phyloP scores from a whole-genome alignment of 768 basidiomycete species.

The Tulasnella sp. region DNA sequence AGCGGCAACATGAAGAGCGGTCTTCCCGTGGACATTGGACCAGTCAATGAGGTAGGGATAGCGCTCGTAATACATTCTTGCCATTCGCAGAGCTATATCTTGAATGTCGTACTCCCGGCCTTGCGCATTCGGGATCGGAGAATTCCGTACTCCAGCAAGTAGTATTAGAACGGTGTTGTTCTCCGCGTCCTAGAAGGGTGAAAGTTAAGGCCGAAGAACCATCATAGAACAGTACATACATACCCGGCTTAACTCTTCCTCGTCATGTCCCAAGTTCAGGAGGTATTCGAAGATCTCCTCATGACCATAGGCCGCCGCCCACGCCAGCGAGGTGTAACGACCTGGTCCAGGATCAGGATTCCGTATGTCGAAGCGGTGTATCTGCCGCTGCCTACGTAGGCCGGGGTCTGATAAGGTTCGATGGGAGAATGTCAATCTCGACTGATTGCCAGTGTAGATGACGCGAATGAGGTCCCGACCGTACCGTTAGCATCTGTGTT shows the following conservation, averaged over 20 bases:
- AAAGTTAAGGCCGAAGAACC: constrained; percentile 11
- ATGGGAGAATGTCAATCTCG: constrained; percentile 10
- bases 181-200: constrained; percentile 71
- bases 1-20: constrained; percentile 85
- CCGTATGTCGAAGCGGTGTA: constrained; percentile 74
- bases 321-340: constrained; percentile 85
- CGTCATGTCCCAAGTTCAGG: constrained; percentile 84
- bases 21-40: constrained; percentile 89
- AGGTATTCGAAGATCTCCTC: constrained; percentile 95
- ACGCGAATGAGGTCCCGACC: constrained; percentile 19
- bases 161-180: constrained; percentile 93
- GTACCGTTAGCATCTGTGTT: constrained; percentile 29
- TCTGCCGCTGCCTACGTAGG: constrained; percentile 5
- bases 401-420: background rate
- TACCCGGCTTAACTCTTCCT: constrained; percentile 89
- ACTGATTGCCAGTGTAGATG: background rate
- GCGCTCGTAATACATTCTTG: constrained; percentile 80
- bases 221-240: constrained; percentile 42
- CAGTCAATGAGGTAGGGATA: constrained; percentile 89
- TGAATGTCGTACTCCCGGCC: constrained; percentile 63
- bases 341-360: constrained; percentile 80
- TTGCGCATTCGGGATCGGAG: constrained; percentile 52
- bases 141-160: constrained; percentile 74
- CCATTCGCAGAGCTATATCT: constrained; percentile 81
- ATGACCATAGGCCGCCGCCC: constrained; percentile 86